phyloP scores from a whole-genome alignment of 2,329 filamentous ascomycete genomes.

The Corynespora cassiicola region DNA sequence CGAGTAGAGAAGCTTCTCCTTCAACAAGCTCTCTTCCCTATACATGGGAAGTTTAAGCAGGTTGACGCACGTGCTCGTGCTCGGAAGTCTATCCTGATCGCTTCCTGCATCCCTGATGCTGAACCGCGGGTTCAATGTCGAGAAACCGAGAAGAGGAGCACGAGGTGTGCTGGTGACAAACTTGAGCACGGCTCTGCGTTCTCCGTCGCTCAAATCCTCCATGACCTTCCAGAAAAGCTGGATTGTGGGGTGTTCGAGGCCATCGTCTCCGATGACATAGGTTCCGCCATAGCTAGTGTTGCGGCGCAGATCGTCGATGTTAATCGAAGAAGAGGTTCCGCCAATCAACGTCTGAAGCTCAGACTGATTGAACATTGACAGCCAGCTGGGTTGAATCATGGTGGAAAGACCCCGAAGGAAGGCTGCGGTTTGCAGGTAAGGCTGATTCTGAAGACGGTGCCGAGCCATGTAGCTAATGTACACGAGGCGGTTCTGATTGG shows the following conservation, averaged over 20 bases:
- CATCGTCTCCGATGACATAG: constrained; percentile 89
- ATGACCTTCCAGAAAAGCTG: constrained; percentile 92
- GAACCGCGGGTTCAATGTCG: constrained; percentile 82
- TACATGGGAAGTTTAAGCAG: constrained; percentile 91
- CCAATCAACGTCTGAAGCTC: constrained; percentile 94
- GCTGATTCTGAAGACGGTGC: constrained; percentile 83
- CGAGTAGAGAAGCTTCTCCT: constrained; percentile 86
- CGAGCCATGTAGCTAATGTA: constrained; percentile 93
- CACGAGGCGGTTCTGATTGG: constrained; percentile 89
- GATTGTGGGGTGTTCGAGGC: constrained; percentile 83
- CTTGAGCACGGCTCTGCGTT: constrained; percentile 86
- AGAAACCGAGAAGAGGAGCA: constrained; percentile 88
- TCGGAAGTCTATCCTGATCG: constrained; percentile 82
- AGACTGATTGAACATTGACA: constrained; percentile 97
- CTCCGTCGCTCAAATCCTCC: constrained; percentile 73
- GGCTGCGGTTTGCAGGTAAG: constrained; percentile 79
- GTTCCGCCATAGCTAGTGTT: constrained; percentile 89
- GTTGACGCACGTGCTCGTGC: constrained; percentile 96
- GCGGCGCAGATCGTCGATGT: constrained; percentile 81
- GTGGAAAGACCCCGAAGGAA: constrained; percentile 85
- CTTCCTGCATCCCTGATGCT: constrained; percentile 84
- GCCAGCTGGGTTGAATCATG: constrained; percentile 91
- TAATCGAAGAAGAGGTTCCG: constrained; percentile 84
- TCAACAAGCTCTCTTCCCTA: constrained; percentile 67
- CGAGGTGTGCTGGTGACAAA: constrained; percentile 95